These are phyloP conservation scores for Solanum commersonii DNA, from an alignment of 257 asterid genomes.

Conservation along the genomic window DNA sequence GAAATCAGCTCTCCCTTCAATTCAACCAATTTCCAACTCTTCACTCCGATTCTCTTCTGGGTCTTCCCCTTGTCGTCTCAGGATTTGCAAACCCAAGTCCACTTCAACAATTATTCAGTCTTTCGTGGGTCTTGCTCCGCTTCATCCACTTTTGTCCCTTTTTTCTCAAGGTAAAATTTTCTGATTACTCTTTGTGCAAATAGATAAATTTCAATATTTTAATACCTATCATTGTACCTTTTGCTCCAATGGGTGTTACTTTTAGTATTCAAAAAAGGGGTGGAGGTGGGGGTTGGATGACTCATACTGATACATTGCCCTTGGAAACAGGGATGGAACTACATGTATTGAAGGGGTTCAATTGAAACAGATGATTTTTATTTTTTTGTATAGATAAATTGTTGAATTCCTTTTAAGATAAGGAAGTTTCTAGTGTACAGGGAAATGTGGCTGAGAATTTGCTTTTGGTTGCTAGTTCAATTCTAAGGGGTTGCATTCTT, in stretches of 20 bases:
- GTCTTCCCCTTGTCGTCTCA: constrained; percentile 24
- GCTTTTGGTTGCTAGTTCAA: background rate
- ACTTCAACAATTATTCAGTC: constrained; percentile 32
- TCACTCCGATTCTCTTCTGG: constrained; percentile 31
- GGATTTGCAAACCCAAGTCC: constrained; percentile 19
- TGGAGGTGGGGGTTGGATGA: background rate
- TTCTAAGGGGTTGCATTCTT: background rate
- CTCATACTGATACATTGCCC: background rate
- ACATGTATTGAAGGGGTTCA: background rate
- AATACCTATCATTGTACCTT: background rate
- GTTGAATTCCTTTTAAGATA: background rate
- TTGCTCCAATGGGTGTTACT: background rate
- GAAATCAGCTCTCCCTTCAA: constrained; percentile 58
- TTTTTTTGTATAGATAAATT: background rate
- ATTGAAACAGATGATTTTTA: background rate
- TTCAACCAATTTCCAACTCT: constrained; percentile 24
- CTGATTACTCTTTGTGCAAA: background rate
- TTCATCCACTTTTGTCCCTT: constrained; percentile 34
- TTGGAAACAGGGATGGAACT: background rate
- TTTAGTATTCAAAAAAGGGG: no score
- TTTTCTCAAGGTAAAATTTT: constrained; percentile 36
- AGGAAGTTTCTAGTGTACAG: background rate
- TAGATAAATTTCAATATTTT: background rate
- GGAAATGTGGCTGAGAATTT: background rate
- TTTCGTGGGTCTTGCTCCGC: constrained; percentile 61